phyloP scores from a whole-genome alignment of 1,139 yeast species.

The Lodderomyces margitis region DNA sequence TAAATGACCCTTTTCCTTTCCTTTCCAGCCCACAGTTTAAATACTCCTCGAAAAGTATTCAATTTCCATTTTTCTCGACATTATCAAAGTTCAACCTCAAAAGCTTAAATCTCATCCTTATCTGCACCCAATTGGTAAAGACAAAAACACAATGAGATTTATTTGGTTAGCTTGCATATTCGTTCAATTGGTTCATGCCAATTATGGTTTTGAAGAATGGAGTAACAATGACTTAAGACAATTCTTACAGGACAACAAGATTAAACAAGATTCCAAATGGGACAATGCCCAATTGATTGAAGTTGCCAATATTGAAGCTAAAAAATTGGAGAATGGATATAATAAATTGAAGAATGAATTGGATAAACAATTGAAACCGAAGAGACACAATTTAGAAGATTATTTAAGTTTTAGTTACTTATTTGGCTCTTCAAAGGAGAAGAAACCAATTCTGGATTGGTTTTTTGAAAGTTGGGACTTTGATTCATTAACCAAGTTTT shows the following conservation, averaged over 20 bases:
- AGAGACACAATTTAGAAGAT: conserved; percentile 16
- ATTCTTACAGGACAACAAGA: conserved; percentile 35
- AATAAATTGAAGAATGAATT: conserved; percentile 10
- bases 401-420: conserved; percentile 16
- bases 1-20: background rate
- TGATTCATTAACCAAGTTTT: conserved; percentile 31
- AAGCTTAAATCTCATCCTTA: too few relatives aligned
- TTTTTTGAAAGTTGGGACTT: conserved; percentile 51
- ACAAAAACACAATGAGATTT: conserved; percentile 5
- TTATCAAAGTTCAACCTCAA: too few relatives aligned
- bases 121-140: too few relatives aligned
- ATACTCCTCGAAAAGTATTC: background rate
- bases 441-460: conserved; percentile 27
- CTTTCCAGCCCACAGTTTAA: background rate
- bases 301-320: conserved; percentile 33
- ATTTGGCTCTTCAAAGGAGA: conserved; percentile 10
- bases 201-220: conserved; percentile 19
- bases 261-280: conserved; percentile 20
- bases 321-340: conserved; percentile 19
- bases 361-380: conserved; percentile 9
- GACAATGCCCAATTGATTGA: conserved; percentile 31
- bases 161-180: conserved; percentile 6
- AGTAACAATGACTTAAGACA: conserved; percentile 25
- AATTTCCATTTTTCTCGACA: background rate
- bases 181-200: conserved; percentile 8